A percentile compares a stretch with the other conserved stretches of the same genome.
Evolutionary conservation across 305 asterid genomes (phyloP).

Genomic region (Plantago coronopus): DNA sequence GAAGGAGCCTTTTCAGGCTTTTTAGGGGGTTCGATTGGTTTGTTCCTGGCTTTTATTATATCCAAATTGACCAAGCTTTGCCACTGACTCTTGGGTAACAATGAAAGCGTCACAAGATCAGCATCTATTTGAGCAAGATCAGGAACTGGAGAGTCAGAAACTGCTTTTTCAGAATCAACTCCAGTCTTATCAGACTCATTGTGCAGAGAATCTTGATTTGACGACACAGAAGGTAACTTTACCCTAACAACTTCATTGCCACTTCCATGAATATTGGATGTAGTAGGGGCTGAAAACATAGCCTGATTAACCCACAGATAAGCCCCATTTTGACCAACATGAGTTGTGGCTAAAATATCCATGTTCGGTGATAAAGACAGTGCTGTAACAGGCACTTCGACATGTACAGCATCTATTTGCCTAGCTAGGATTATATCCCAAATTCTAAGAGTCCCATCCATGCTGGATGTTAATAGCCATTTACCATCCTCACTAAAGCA

Average conservation of each 20-base stretch:
- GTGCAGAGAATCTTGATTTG: conserved; percentile 40
- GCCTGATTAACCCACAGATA: conserved; percentile 89
- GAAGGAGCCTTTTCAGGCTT: conserved; percentile 97
- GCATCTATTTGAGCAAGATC: conserved; percentile 59
- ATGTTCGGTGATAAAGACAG: conserved; percentile 86
- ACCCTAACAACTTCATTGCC: conserved; percentile 56
- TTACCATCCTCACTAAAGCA: conserved; percentile 97
- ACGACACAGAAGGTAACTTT: conserved; percentile 60
- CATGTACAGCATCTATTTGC: conserved; percentile 81
- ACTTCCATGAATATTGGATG: conserved; percentile 56
- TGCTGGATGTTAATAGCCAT: conserved; percentile 91
- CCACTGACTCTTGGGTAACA: conserved; percentile 96
- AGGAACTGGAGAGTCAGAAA: conserved; percentile 26
- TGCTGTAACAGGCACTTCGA: conserved; percentile 72
- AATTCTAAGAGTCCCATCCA: conserved; percentile 93
- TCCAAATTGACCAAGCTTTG: conserved; percentile 93
- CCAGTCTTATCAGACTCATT: conserved; percentile 30
- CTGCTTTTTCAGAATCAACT: conserved; percentile 30
- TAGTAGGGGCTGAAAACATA: conserved; percentile 75
- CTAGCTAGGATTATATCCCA: conserved; percentile 92
- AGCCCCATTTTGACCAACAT: conserved; percentile 85
- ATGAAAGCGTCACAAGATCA: conserved; percentile 79
- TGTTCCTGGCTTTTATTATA: conserved; percentile 81
- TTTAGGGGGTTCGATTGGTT: conserved; percentile 93
- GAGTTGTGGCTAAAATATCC: conserved; percentile 89